Percentiles rank a stretch among this genome's conserved stretches.
Evolutionary conservation across 176 grass and related monocot species (phyloP).

Genomic region (Oryza meyeriana): DNA sequence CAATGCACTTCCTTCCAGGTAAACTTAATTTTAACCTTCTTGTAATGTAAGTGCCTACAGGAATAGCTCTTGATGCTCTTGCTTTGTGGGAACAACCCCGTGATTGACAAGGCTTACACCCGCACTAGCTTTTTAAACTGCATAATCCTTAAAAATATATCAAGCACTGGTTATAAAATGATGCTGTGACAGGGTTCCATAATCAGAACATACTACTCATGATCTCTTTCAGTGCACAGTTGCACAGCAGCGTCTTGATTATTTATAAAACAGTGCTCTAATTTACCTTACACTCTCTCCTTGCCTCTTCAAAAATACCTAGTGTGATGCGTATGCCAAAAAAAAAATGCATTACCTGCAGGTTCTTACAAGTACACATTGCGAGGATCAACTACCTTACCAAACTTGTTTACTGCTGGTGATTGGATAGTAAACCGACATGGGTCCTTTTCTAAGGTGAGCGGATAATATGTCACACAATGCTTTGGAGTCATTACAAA

Average conservation of each 20-base stretch:
- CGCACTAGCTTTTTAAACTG: background rate
- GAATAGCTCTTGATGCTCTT: background rate
- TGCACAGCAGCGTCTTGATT: background rate
- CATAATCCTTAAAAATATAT: background rate
- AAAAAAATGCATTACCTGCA: constrained; percentile 32
- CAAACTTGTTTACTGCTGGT: constrained; percentile 83
- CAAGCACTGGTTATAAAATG: background rate
- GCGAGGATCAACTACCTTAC: constrained; percentile 65
- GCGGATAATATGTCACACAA: constrained; percentile 6
- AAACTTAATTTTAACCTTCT: constrained; percentile 19
- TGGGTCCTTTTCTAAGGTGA: constrained; percentile 86
- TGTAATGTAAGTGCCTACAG: constrained; percentile 3
- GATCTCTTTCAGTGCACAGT: constrained; percentile 3
- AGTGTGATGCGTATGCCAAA: background rate
- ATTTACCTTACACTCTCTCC: constrained; percentile 4
- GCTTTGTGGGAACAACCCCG: background rate
- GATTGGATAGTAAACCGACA: constrained; percentile 93
- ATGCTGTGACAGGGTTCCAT: constrained; percentile 8
- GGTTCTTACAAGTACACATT: constrained; percentile 74
- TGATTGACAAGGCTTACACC: background rate
- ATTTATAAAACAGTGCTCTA: background rate
- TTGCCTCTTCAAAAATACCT: background rate
- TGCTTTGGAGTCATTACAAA: constrained; percentile 5
- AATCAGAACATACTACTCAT: background rate
- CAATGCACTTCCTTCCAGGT: constrained; percentile 80